A percentile compares a stretch with the other conserved stretches of the same genome.
phyloP scores from a whole-genome alignment of 768 basidiomycete species.

The Butyriboletus loyo region DNA sequence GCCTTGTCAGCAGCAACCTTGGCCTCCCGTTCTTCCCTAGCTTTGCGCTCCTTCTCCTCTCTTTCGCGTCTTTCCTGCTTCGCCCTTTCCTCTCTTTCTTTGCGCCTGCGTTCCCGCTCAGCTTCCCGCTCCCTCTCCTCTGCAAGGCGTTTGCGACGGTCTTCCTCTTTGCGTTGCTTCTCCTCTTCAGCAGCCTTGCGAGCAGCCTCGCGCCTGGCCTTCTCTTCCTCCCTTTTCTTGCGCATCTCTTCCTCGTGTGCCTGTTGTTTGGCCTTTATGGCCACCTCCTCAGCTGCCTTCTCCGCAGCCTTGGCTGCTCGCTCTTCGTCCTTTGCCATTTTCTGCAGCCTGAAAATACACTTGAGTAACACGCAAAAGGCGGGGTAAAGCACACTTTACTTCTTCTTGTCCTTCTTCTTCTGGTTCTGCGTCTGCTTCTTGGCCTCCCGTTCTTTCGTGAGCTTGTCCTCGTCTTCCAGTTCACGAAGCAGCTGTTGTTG shows the following conservation, averaged over 20 bases:
- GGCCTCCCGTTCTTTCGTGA: slow-evolving; percentile 80
- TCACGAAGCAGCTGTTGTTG: slow-evolving; percentile 91
- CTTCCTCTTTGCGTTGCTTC: slow-evolving; percentile 78
- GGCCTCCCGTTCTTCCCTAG: slow-evolving; percentile 62
- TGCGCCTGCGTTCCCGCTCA: slow-evolving; percentile 70
- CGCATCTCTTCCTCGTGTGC: slow-evolving; percentile 79
- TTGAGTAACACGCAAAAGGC: slow-evolving; percentile 3
- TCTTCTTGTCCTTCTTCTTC: slow-evolving; percentile 99
- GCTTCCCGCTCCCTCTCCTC: slow-evolving; percentile 81
- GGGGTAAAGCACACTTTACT: slow-evolving; percentile 45
- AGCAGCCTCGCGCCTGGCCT: slow-evolving; percentile 68
- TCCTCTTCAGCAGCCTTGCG: slow-evolving; percentile 83
- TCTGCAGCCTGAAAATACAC: slow-evolving; percentile 65
- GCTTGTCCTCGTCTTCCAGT: slow-evolving; percentile 92
- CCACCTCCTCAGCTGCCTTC: slow-evolving; percentile 83
- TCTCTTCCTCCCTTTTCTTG: slow-evolving; percentile 85
- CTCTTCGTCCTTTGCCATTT: slow-evolving; percentile 90
- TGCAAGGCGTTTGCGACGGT: slow-evolving; percentile 66
- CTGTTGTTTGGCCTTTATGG: slow-evolving; percentile 68
- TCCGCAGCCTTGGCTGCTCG: slow-evolving; percentile 79
- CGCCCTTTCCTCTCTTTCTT: slow-evolving; percentile 67
- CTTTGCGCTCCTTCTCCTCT: slow-evolving; percentile 64
- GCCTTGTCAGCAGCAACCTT: slow-evolving; percentile 49
- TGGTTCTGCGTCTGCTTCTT: slow-evolving; percentile 93
- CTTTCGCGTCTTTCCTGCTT: slow-evolving; percentile 50